Evolutionary conservation across 257 asterid species (phyloP).

Genomic region (Penstemon barbatus): DNA sequence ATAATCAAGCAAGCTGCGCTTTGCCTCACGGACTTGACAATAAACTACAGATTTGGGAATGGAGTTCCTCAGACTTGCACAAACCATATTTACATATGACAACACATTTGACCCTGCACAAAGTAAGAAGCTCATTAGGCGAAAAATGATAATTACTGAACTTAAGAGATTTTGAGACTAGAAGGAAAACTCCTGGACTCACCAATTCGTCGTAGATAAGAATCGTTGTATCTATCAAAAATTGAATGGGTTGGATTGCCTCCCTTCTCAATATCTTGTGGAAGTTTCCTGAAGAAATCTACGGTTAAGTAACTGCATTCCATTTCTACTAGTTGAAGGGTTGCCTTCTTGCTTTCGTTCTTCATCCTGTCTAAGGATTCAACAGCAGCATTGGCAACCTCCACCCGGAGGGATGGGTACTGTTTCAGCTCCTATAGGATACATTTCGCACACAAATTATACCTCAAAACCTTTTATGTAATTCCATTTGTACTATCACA

Average conservation of each 20-base stretch:
- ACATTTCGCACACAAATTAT: not conserved
- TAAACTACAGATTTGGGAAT: slow-evolving; percentile 75
- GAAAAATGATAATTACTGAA: not conserved
- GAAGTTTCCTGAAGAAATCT: slow-evolving; percentile 86
- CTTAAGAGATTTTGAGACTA: not conserved
- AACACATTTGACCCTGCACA: slow-evolving; percentile 62
- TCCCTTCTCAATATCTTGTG: slow-evolving; percentile 82
- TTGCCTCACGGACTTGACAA: slow-evolving; percentile 85
- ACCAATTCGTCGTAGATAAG: slow-evolving; percentile 76
- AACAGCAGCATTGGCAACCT: slow-evolving; percentile 61
- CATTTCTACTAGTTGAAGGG: slow-evolving; percentile 81
- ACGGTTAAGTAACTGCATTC: slow-evolving; percentile 74
- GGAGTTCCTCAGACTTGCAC: slow-evolving; percentile 65
- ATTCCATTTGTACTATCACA: not conserved
- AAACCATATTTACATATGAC: slow-evolving; percentile 73
- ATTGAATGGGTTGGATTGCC: slow-evolving; percentile 80
- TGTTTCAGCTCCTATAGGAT: slow-evolving; percentile 68
- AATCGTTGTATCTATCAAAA: slow-evolving; percentile 68
- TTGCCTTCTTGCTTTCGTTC: slow-evolving; percentile 75
- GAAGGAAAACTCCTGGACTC: slow-evolving; percentile 23
- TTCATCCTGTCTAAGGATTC: slow-evolving; percentile 73
- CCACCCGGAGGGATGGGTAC: slow-evolving; percentile 74
- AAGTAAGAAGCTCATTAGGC: not conserved
- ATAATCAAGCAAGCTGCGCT: slow-evolving; percentile 70
- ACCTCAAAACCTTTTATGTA: slow-evolving; percentile 1